Conservation (phyloP, 1,139 yeast species). For the Saccharomyces hybrid region DNA sequence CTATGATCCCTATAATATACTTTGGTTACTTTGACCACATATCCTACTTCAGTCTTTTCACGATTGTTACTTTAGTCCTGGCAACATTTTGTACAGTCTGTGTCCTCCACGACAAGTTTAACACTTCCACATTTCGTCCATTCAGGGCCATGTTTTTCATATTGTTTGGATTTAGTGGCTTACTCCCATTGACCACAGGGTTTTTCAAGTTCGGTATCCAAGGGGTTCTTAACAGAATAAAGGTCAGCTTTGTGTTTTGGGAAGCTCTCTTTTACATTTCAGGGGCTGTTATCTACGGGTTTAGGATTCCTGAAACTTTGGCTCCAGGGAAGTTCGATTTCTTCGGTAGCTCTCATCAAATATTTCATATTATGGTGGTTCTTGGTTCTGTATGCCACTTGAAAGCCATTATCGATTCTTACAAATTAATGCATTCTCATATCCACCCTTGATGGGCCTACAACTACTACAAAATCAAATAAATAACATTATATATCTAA, state of each 20-base stretch:
- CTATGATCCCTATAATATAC: constrained; percentile 62
- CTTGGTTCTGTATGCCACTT: constrained; percentile 75
- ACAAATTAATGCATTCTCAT: constrained; percentile 19
- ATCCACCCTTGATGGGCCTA: constrained; percentile 1
- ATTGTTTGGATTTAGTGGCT: constrained; percentile 70
- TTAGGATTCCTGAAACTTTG: constrained; percentile 68
- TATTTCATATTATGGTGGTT: constrained; percentile 77
- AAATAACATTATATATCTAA: not conserved
- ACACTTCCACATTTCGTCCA: constrained; percentile 62
- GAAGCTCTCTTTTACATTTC: constrained; percentile 68
- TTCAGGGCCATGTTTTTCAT: constrained; percentile 73
- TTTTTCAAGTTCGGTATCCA: constrained; percentile 37
- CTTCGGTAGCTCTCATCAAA: constrained; percentile 79
- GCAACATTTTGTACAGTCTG: constrained; percentile 58
- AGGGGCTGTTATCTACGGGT: constrained; percentile 77
- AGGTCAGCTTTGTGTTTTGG: constrained; percentile 48
- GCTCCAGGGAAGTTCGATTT: constrained; percentile 63
- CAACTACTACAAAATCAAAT: not conserved
- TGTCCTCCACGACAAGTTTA: constrained; percentile 60
- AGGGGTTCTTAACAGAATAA: constrained; percentile 45
- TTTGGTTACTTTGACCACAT: constrained; percentile 58
- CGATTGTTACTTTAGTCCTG: constrained; percentile 42
- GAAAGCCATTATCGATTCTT: constrained; percentile 45
- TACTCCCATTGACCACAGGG: constrained; percentile 61
- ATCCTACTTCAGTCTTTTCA: constrained; percentile 38